Base-by-base conservation (phyloP, 192 early-diverging fungal species). In the Coemansia asiatica region DNA sequence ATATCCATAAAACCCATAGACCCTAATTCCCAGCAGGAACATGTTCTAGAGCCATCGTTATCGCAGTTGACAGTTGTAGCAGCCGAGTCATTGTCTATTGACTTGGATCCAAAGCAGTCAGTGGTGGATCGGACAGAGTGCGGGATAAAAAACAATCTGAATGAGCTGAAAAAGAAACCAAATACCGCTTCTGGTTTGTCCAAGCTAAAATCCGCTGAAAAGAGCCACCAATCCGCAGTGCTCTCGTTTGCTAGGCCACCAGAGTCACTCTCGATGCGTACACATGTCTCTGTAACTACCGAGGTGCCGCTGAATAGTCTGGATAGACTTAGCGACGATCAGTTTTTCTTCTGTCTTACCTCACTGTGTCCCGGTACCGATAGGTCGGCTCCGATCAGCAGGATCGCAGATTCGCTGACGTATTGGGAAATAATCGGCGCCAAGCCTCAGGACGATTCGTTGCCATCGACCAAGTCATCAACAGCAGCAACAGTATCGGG, bases 231-330 rank as follows among this genome's bases (percentile, higher is more conserved):
- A 53, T 40, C n/a, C 16, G 22, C 59, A 56, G 38, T 26, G 16
- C 54, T 61, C 25, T 1, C 23, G 19, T 79, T 74, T 33, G 38
- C 16, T 48, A 67, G 60, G n/a, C 78, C 78, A 26, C 72, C 68
- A 1, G 72, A 81, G 33, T 75, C 78, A n/a, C 66, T 81, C 38
- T 75, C 78, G 5, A 66, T 81, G 31, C 68, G 78, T 22, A 75
- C 72, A 0, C 78, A 81, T 6, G 27, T 81, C 0, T 72, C 72
- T 13, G 23, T 75, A 6, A 69, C 78, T 0, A 61, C 66, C 0
- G 58, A 64, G 18, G 12, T 3, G 0, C 69, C 69, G 23, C 63
- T 81, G 7, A 5, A 38, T 1, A 49, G 35, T 6, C 48, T 80
- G 16, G 66, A 68, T 15, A 6, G 21, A 9, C 62, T 80, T 13